These are phyloP conservation scores for Aspergillus cavernicola DNA, from an alignment of 495 filamentous ascomycete species.

Conservation along the genomic window DNA sequence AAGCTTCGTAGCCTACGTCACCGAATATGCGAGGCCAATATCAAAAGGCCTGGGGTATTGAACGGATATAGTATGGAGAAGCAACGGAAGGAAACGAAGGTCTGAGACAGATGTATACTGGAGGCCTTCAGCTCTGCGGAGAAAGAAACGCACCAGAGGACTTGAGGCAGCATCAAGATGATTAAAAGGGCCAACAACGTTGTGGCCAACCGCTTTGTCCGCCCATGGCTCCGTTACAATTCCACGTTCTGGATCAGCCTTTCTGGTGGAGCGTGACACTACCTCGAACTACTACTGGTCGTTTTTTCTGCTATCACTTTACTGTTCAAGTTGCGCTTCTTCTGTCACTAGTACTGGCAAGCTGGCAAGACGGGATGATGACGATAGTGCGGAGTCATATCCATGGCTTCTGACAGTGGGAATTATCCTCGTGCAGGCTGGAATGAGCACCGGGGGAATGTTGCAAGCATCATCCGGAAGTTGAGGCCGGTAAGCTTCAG, in stretches of 20 bases:
- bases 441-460: not conserved
- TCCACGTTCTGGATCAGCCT: conserved; percentile 14
- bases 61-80: not conserved
- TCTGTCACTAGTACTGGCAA: not conserved
- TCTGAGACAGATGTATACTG: not conserved
- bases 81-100: not conserved
- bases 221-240: conserved; percentile 23
- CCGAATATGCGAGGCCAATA: conserved; percentile 1
- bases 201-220: conserved; percentile 10
- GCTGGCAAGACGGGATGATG: not conserved
- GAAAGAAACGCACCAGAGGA: not conserved
- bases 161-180: not conserved
- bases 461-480: not conserved
- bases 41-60: not conserved
- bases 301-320: not conserved
- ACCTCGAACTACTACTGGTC: conserved; percentile 5
- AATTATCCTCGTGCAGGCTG: not conserved
- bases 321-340: not conserved
- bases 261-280: conserved; percentile 20
- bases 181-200: not conserved
- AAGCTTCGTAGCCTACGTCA: conserved; percentile 18
- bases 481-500: not conserved
- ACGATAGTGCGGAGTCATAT: not conserved
- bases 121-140: not conserved
- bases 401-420: not conserved